phyloP scores from a whole-genome alignment of 805 yeast genomes.

The Sungouiozyma intestinalis region DNA sequence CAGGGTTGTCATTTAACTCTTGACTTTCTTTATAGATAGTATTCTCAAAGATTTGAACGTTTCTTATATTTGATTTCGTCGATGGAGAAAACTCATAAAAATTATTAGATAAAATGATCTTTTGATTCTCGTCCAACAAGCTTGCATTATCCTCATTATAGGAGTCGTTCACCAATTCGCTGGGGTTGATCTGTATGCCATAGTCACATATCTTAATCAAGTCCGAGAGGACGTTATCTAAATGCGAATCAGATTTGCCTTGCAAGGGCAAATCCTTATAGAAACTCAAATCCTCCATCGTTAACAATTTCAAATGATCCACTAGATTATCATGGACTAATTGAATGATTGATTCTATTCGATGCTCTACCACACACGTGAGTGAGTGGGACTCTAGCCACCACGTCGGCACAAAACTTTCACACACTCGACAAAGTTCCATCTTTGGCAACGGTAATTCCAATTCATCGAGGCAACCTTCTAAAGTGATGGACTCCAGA shows the following conservation, averaged over 20 bases:
- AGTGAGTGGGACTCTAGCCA: constrained; percentile 90
- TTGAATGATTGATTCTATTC: constrained; percentile 67
- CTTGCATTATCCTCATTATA: not conserved
- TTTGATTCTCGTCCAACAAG: not conserved
- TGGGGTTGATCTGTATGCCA: constrained; percentile 63
- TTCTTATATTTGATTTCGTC: constrained; percentile 49
- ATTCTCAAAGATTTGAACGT: constrained; percentile 18
- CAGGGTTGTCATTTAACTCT: constrained; percentile 37
- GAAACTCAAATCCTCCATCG: constrained; percentile 23
- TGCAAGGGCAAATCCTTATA: constrained; percentile 45
- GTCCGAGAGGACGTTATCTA: constrained; percentile 8
- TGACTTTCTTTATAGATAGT: constrained; percentile 4
- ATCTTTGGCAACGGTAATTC: constrained; percentile 70
- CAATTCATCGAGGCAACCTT: constrained; percentile 51
- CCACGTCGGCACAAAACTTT: constrained; percentile 87
- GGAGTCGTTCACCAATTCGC: constrained; percentile 34
- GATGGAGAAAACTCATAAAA: constrained; percentile 43
- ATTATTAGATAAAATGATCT: not conserved
- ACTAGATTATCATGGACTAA: constrained; percentile 60
- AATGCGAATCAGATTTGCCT: constrained; percentile 8
- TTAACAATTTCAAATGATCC: constrained; percentile 56
- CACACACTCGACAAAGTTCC: constrained; percentile 87
- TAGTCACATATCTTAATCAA: constrained; percentile 56
- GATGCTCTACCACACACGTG: constrained; percentile 75
- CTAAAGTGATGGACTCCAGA: constrained; percentile 41